These are phyloP conservation scores for Yamadazyma diddensiae DNA, from an alignment of 1,139 yeast genomes.

Conservation along the genomic window DNA sequence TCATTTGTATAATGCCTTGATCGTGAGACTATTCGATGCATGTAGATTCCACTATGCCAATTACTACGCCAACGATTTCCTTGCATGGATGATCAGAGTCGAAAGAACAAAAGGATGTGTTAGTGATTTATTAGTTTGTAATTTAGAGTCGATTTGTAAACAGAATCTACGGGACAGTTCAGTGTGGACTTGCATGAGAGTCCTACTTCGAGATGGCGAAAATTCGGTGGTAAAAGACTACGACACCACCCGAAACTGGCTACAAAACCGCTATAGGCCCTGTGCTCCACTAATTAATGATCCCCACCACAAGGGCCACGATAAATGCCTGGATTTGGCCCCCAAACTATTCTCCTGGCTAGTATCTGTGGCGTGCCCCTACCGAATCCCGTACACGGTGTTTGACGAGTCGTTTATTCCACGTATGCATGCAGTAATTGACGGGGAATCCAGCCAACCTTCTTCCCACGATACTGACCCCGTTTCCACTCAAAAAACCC, in stretches of 20 bases:
- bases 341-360: too few species aligned
- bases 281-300: too few species aligned
- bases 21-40: conserved; percentile 26
- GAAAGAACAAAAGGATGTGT: conserved; percentile 6
- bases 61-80: conserved; percentile 36
- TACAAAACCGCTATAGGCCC: too few species aligned
- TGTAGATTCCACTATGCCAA: conserved; percentile 39
- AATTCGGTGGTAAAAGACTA: conserved; percentile 17
- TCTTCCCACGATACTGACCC: too few species aligned
- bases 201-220: conserved; percentile 1
- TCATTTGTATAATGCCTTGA: conserved; percentile 8
- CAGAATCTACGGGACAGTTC: conserved; percentile 30
- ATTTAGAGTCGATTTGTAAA: conserved; percentile 17
- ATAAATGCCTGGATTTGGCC: too few species aligned
- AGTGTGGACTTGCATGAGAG: conserved; percentile 27
- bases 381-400: too few species aligned
- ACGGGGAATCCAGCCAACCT: too few species aligned
- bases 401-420: too few species aligned
- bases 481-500: too few species aligned
- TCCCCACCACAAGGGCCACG: too few species aligned
- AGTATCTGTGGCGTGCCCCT: too few species aligned
- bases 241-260: conserved; percentile 4
- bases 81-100: conserved; percentile 29
- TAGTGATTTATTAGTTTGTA: background rate
- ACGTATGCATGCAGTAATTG: too few species aligned